A percentile compares a stretch with the other conserved stretches of the same genome.
These are phyloP conservation scores for Linderniella brevidens DNA, from an alignment of 257 asterid genomes.

Conservation along the genomic window DNA sequence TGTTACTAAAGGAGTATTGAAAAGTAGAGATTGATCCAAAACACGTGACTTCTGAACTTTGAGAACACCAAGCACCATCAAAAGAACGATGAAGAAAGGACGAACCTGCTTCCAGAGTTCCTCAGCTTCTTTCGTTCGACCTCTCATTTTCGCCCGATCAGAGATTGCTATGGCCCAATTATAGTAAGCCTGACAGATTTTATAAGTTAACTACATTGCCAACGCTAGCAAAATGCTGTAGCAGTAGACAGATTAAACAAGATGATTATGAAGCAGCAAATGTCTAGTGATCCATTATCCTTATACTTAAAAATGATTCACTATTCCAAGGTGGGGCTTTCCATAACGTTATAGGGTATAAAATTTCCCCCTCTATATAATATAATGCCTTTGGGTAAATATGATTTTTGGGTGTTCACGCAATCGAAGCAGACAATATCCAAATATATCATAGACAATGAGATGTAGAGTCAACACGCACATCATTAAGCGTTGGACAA, in stretches of 20 bases:
- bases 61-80: conserved; percentile 8
- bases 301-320: no score
- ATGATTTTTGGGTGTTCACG: not conserved
- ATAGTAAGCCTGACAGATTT: conserved; percentile 62
- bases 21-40: no score
- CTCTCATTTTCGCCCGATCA: conserved; percentile 96
- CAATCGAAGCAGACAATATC: not conserved
- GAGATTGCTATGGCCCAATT: conserved; percentile 99
- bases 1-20: no score
- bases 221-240: no score
- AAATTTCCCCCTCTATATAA: no score
- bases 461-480: conserved; percentile 26
- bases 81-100: conserved; percentile 8
- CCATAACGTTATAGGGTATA: no score
- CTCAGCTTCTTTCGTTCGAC: conserved; percentile 99
- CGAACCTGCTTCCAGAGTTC: conserved; percentile 91
- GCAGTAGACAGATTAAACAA: no score
- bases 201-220: not conserved
- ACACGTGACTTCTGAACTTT: conserved; percentile 4
- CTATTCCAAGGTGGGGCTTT: no score
- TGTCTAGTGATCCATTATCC: no score
- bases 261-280: no score
- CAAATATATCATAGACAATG: conserved; percentile 3
- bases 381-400: no score
- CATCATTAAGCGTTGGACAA: conserved; percentile 94